Conservation (phyloP, 2,329 filamentous ascomycete species). For the Penicillium nordicum region DNA sequence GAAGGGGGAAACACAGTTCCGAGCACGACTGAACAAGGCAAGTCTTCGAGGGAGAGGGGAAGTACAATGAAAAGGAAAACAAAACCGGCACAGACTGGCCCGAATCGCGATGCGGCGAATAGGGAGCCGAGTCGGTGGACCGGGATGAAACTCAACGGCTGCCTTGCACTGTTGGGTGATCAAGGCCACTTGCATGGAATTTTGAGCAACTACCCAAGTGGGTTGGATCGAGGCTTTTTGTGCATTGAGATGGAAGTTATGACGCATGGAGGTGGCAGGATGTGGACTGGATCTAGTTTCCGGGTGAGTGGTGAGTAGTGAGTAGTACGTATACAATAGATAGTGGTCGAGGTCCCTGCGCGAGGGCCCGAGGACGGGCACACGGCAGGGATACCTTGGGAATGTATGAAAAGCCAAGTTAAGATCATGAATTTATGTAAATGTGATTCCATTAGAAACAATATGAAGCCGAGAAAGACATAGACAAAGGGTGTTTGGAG, state of each 20-base stretch:
- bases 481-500: constrained; percentile 9
- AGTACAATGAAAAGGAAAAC: constrained; percentile 5
- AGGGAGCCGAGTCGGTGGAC: constrained; percentile 10
- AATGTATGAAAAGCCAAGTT: constrained; percentile 1
- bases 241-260: background rate
- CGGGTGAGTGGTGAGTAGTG: background rate
- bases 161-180: constrained; percentile 7
- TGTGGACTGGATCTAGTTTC: background rate
- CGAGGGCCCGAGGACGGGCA: constrained; percentile 11
- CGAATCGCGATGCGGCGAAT: constrained; percentile 23
- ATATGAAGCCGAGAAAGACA: constrained; percentile 23
- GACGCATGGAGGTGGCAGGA: background rate
- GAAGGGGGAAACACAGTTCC: background rate
- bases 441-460: constrained; percentile 23
- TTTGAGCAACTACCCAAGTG: constrained; percentile 16
- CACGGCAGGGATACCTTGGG: background rate
- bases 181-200: constrained; percentile 8
- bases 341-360: background rate
- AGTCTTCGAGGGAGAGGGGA: constrained; percentile 9
- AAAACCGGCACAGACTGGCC: constrained; percentile 11
- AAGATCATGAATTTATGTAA: constrained; percentile 16
- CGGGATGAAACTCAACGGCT: constrained; percentile 23
- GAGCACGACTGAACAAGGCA: constrained; percentile 9
- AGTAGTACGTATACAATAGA: background rate
- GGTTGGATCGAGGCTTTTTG: constrained; percentile 15